phyloP scores from a whole-genome alignment of 1,284 basidiomycete genomes.

The Sporisorium reilianum region DNA sequence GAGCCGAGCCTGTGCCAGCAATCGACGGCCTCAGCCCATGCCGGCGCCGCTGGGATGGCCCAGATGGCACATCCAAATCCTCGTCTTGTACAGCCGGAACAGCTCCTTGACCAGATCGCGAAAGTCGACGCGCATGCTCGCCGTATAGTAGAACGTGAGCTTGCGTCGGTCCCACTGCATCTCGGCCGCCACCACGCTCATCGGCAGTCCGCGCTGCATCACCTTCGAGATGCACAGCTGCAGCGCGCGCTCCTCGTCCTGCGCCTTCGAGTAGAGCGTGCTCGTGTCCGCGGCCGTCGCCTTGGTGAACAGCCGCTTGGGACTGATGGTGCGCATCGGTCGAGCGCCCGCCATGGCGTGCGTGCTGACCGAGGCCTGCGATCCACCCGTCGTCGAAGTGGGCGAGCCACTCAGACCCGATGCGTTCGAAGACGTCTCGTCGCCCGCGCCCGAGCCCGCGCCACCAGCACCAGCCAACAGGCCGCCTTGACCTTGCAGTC shows the following conservation, averaged over 20 bases:
- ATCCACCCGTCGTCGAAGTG: slow-evolving; percentile 15
- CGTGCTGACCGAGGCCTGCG: not conserved
- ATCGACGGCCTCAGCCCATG: slow-evolving; percentile 19
- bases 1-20: not conserved
- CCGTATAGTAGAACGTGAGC: slow-evolving; percentile 96
- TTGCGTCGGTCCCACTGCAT: slow-evolving; percentile 92
- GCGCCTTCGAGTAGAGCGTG: slow-evolving; percentile 71
- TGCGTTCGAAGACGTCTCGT: slow-evolving; percentile 25
- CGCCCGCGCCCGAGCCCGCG: slow-evolving; percentile 7
- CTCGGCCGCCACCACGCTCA: slow-evolving; percentile 98
- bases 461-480: no score
- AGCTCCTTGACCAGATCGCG: slow-evolving; percentile 92
- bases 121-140: slow-evolving; percentile 96
- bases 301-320: slow-evolving; percentile 96
- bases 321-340: slow-evolving; percentile 72
- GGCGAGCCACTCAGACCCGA: slow-evolving; percentile 31
- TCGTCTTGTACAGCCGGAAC: slow-evolving; percentile 75
- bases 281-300: slow-evolving; percentile 81
- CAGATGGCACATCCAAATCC: slow-evolving; percentile 63
- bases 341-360: slow-evolving; percentile 20
- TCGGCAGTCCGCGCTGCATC: slow-evolving; percentile 78
- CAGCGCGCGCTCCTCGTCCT: slow-evolving; percentile 92
- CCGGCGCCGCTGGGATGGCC: slow-evolving; percentile 51
- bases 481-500: slow-evolving; percentile 12
- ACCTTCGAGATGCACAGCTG: slow-evolving; percentile 92